Evolutionary conservation across 1,139 yeast genomes (phyloP), one percentile per base, ranked within the genome.

Genomic region (Blastobotrys petasosporus): DNA sequence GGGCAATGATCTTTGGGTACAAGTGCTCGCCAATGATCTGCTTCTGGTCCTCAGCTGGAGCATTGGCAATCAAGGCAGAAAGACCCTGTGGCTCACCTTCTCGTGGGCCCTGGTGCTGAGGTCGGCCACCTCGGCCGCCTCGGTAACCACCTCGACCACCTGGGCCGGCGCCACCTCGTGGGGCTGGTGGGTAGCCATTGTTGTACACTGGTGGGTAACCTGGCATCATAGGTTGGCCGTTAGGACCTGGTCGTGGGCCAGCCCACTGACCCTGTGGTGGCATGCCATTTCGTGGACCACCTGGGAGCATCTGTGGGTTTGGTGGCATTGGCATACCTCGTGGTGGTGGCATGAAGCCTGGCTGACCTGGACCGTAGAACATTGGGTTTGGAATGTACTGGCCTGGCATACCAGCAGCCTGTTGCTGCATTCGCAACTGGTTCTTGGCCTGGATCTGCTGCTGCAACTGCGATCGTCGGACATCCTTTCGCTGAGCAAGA

Each of bases 401-500:
- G 61, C 95, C 95, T 66, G 94, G 94, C 68, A 88, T 76, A 64
- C 95, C 95, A 58, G 85, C 88, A 33, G 71, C 72, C 69, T 86
- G 88, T 70, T 88, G 95, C 77, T 90, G 97, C 80, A 88, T 79
- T 77, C 97, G 86, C 83, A 90, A 81, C 75, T 92, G 97, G 80
- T 87, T 88, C 78, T 96, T 86, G 59, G 97, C 97, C 71, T 86
- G 95, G 67, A 88, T 85, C 74, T 92, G 98, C 76, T 94, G 97
- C 70, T 88, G 94, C 68, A 94, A 79, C 76, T 92, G 97, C 63
- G 88, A 80, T 69, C 95, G 86, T 80, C 99, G 88, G 54, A 87
- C 95, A 65, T 92, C 98, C 76, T 88, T 90, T 73, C 97, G 86
- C 80, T 92, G 98, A 62, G 98, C 98, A 67, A 94, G 82, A 55